These are phyloP conservation scores for Knoxia roxburghii DNA, from an alignment of 257 asterid genomes.

Conservation along the genomic window DNA sequence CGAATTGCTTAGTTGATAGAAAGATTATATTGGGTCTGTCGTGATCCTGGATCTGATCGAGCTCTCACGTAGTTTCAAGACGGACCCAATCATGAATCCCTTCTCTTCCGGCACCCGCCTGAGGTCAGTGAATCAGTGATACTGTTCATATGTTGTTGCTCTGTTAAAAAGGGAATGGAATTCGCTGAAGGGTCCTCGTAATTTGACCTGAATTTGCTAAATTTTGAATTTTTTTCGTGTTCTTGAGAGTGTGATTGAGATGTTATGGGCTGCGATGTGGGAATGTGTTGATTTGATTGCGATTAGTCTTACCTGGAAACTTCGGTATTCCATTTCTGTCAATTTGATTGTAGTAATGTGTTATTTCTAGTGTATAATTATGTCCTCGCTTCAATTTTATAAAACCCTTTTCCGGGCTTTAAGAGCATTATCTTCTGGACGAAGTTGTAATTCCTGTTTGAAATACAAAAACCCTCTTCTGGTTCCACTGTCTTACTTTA, in stretches of 20 bases:
- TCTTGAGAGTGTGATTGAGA: background rate
- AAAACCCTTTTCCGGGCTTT: background rate
- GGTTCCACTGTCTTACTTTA: background rate
- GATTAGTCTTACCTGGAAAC: background rate
- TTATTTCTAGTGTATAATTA: background rate
- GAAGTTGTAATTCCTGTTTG: background rate
- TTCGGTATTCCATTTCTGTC: background rate
- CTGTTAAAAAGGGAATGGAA: background rate
- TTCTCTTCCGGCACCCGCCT: constrained; percentile 87
- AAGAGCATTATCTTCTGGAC: too few relatives aligned
- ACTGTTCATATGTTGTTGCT: background rate
- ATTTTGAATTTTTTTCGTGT: background rate
- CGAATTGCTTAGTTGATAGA: background rate
- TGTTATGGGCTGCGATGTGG: background rate
- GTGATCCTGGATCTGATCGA: constrained; percentile 59
- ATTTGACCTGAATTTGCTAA: constrained; percentile 1
- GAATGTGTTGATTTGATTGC: constrained; percentile 1
- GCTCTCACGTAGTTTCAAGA: constrained; percentile 48
- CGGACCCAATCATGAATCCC: constrained; percentile 84
- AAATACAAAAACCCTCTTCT: background rate
- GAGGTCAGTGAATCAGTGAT: constrained; percentile 45
- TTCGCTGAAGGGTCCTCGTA: constrained; percentile 2
- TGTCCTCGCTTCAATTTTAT: background rate
- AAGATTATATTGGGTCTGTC: constrained; percentile 4
- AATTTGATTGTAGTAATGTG: background rate